phyloP scores from a whole-genome alignment of 768 basidiomycete genomes.

The Lactifluus pinguis region DNA sequence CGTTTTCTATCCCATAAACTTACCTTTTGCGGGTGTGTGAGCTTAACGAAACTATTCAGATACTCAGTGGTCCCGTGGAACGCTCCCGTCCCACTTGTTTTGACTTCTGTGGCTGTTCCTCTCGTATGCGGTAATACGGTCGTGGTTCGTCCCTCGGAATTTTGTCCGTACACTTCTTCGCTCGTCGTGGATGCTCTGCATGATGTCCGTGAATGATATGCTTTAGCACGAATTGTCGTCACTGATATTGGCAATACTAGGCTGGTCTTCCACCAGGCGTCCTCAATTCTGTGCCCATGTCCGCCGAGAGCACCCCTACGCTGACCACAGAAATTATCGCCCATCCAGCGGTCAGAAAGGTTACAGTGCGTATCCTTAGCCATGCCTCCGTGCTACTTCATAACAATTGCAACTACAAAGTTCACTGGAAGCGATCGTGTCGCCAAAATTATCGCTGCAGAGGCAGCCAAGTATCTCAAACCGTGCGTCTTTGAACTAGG shows the following conservation, averaged over 20 bases:
- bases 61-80: slow-evolving; percentile 52
- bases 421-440: slow-evolving; percentile 52
- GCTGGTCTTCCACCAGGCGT: slow-evolving; percentile 56
- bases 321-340: slow-evolving; percentile 45
- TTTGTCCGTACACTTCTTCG: slow-evolving; percentile 38
- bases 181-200: slow-evolving; percentile 39
- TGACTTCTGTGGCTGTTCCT: slow-evolving; percentile 38
- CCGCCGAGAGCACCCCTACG: slow-evolving; percentile 34
- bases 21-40: neutral
- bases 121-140: slow-evolving; percentile 50
- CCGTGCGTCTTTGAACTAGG: slow-evolving; percentile 49
- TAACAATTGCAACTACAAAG: slow-evolving; percentile 23
- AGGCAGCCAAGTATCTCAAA: slow-evolving; percentile 48
- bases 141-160: slow-evolving; percentile 44
- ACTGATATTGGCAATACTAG: slow-evolving; percentile 14
- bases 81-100: slow-evolving; percentile 36
- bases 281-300: slow-evolving; percentile 45
- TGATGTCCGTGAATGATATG: slow-evolving; percentile 25
- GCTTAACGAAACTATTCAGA: slow-evolving; percentile 23
- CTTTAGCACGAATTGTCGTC: neutral
- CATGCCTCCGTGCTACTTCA: neutral
- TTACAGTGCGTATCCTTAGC: slow-evolving; percentile 35
- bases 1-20: slow-evolving; percentile 16
- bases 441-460: slow-evolving; percentile 42
- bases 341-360: slow-evolving; percentile 41